A percentile compares a stretch with the other conserved stretches of the same genome.
Conservation (phyloP, 306 rosid genomes). For the Gynostemma pentaphyllum region DNA sequence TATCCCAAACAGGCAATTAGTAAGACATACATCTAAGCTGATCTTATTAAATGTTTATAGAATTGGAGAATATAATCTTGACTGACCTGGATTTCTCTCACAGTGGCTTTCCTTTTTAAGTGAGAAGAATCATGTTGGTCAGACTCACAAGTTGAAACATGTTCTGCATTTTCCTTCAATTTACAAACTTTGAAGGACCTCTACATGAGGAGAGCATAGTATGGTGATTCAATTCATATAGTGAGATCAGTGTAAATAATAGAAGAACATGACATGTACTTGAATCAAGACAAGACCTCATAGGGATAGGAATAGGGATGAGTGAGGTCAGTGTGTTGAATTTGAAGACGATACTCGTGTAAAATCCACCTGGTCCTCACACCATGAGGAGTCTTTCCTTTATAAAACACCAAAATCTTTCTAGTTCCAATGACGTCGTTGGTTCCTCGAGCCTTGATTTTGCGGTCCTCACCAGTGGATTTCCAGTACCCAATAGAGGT, state of each 20-base stretch:
- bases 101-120: no score
- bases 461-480: conserved; percentile 31
- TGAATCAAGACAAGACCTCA: conserved; percentile 21
- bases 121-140: no score
- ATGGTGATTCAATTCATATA: conserved; percentile 1
- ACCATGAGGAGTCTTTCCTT: conserved; percentile 17
- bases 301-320: conserved; percentile 11
- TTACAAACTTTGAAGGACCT: conserved; percentile 33
- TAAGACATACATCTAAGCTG: no score
- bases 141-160: no score
- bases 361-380: conserved; percentile 42
- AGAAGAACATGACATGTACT: background rate
- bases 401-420: conserved; percentile 50
- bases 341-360: conserved; percentile 39
- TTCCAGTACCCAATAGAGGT: conserved; percentile 56
- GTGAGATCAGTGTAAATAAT: background rate
- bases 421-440: conserved; percentile 31
- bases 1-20: no score
- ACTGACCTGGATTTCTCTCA: no score
- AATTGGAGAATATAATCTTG: no score
- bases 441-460: conserved; percentile 12
- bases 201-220: conserved; percentile 22
- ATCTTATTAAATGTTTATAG: no score
- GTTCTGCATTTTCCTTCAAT: conserved; percentile 21
- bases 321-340: no score